phyloP scores from a whole-genome alignment of 257 asterid genomes.

The Solanum appendiculatum region DNA sequence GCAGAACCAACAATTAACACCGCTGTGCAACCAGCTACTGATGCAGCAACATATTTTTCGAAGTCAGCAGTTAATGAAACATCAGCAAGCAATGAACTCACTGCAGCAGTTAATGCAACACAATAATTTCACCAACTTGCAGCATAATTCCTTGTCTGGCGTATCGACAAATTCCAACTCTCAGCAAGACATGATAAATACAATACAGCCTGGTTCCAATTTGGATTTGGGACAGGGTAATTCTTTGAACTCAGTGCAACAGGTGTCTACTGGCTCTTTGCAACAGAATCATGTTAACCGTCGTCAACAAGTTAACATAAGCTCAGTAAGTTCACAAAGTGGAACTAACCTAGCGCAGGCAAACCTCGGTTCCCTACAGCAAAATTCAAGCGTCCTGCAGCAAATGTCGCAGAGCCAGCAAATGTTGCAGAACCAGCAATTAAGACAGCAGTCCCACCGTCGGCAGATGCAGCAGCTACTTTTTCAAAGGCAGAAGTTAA shows the following conservation, averaged over 20 bases:
- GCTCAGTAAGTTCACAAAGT: conserved; percentile 51
- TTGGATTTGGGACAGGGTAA: too few species aligned
- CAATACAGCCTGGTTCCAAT: conserved; percentile 29
- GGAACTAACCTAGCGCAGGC: conserved; percentile 38
- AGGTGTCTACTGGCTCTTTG: background rate
- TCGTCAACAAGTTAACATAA: conserved; percentile 36
- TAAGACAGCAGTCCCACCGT: background rate
- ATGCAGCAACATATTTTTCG: conserved; percentile 25
- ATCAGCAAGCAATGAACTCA: background rate
- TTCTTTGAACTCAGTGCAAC: background rate
- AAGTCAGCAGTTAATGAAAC: background rate
- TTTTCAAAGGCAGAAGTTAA: conserved; percentile 47
- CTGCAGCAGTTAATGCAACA: too few species aligned
- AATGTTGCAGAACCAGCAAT: background rate
- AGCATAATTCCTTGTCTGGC: conserved; percentile 45
- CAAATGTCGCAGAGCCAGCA: background rate
- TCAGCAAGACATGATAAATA: conserved; percentile 53
- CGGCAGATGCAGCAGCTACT: conserved; percentile 25
- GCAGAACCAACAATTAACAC: background rate
- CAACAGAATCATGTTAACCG: background rate
- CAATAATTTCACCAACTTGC: conserved; percentile 53
- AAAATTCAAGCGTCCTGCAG: conserved; percentile 5
- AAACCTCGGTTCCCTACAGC: conserved; percentile 42
- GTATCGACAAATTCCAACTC: conserved; percentile 43
- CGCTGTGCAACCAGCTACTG: background rate